These are phyloP conservation scores for Alopecurus myosuroides DNA, from an alignment of 176 grass and related monocot genomes.

Conservation along the genomic window DNA sequence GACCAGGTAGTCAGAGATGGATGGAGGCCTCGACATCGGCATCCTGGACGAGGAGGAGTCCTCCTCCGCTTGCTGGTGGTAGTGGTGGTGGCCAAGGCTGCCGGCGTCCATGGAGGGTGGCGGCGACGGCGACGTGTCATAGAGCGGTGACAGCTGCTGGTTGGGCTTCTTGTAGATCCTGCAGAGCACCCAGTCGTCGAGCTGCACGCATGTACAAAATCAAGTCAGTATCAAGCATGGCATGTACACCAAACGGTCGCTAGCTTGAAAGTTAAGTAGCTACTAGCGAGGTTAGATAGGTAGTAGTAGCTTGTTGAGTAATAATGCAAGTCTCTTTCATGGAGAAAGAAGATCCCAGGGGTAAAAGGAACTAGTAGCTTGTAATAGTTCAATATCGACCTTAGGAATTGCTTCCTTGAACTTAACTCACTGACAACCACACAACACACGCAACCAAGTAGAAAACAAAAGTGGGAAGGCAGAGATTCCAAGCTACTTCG, in stretches of 20 bases:
- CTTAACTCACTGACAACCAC: constrained; percentile 20
- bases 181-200: constrained; percentile 58
- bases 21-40: constrained; percentile 6
- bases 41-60: not conserved
- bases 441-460: constrained; percentile 15
- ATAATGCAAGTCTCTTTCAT: constrained; percentile 5
- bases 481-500: not conserved
- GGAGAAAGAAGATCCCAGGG: not conserved
- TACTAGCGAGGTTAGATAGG: not conserved
- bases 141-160: constrained; percentile 23
- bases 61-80: not conserved
- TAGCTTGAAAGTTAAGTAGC: not conserved
- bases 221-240: not conserved
- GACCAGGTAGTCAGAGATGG: constrained; percentile 46
- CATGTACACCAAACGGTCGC: not conserved
- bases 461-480: not conserved
- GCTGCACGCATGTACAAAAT: not conserved
- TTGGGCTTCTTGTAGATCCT: constrained; percentile 59
- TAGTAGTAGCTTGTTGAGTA: not conserved
- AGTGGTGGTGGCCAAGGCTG: not conserved
- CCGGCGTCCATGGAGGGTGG: constrained; percentile 15
- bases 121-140: constrained; percentile 6
- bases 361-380: not conserved
- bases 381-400: not conserved
- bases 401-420: not conserved